phyloP scores from a whole-genome alignment of 345 rosid species.

The Populus euphratica region DNA sequence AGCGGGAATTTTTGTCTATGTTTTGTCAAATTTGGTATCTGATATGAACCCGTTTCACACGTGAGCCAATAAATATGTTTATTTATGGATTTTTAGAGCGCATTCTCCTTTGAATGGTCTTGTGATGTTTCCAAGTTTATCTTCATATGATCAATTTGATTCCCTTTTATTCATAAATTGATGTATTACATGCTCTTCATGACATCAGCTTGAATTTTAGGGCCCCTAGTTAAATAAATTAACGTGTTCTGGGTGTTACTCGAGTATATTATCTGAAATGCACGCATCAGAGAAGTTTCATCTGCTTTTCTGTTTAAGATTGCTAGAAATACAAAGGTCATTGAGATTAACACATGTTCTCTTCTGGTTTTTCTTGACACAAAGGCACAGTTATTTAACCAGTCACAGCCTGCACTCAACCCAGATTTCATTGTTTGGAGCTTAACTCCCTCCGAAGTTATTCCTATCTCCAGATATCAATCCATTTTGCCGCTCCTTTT shows the following conservation, averaged over 20 bases:
- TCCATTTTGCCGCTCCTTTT: not conserved
- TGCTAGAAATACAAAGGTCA: not conserved
- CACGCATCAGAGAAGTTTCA: not conserved
- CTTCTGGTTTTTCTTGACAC: not conserved
- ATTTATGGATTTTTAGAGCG: not conserved
- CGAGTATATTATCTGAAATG: not conserved
- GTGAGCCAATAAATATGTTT: conserved; percentile 10
- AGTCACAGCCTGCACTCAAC: not conserved
- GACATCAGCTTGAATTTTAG: not conserved
- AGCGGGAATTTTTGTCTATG: not conserved
- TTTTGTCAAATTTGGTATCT: conserved; percentile 11
- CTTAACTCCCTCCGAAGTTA: not conserved
- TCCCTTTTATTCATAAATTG: not conserved
- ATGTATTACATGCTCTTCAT: not conserved
- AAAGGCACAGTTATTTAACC: not conserved
- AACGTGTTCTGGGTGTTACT: not conserved
- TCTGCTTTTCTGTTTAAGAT: not conserved
- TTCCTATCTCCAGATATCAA: not conserved
- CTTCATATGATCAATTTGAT: not conserved
- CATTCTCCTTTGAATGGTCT: not conserved
- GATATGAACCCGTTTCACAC: conserved; percentile 6
- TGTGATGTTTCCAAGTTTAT: not conserved
- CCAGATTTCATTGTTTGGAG: not conserved
- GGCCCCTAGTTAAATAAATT: not conserved
- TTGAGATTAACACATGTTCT: not conserved